Evolutionary conservation across 306 rosid species (phyloP).

Genomic region (Macrotyloma uniflorum): DNA sequence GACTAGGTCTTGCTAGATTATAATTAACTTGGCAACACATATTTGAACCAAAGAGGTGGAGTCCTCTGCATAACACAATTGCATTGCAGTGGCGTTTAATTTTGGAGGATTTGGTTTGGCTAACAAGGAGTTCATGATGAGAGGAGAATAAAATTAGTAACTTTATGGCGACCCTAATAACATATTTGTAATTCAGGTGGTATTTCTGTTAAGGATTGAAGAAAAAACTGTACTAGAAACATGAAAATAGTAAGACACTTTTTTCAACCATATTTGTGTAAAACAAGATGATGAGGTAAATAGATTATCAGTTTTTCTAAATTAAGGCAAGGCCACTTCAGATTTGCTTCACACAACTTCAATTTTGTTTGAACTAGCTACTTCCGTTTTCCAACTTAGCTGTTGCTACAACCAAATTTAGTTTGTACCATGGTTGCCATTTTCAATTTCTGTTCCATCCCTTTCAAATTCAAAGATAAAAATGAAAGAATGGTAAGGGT

Average conservation of each 20-base stretch:
- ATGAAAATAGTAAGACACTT: not conserved
- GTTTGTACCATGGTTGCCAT: constrained; percentile 29
- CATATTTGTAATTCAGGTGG: too few species aligned
- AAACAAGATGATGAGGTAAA: not conserved
- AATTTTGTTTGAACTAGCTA: constrained; percentile 13
- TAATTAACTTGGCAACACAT: too few species aligned
- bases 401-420: constrained; percentile 34
- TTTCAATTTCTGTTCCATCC: too few species aligned
- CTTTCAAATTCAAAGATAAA: not conserved
- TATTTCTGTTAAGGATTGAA: not conserved
- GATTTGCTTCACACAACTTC: constrained; percentile 37
- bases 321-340: constrained; percentile 45
- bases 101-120: too few species aligned
- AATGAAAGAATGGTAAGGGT: not conserved
- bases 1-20: too few species aligned
- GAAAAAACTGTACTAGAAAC: not conserved
- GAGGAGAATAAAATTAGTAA: too few species aligned
- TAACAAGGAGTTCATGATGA: too few species aligned
- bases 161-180: too few species aligned
- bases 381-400: constrained; percentile 40
- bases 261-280: not conserved
- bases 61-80: too few species aligned
- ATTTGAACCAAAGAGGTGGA: too few species aligned
- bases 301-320: constrained; percentile 40
- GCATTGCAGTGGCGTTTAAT: too few species aligned